Base-by-base conservation (phyloP, 1,139 yeast species). In the Candida sp. region DNA sequence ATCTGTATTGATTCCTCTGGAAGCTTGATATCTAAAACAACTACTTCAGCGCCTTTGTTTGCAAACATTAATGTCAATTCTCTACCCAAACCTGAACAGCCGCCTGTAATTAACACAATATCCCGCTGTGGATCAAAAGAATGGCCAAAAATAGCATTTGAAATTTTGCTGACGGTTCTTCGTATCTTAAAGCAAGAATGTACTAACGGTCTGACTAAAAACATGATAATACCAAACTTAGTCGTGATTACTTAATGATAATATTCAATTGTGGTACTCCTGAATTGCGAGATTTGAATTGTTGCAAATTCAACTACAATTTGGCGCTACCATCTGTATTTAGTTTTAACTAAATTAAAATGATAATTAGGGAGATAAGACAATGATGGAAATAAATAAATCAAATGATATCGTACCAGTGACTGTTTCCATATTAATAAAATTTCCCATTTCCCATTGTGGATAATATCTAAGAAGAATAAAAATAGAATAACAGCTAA, bases 31-130 rank as follows among this genome's bases (percentile, higher is more conserved):
- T 91, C 97, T 35, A 88, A 65, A 0, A 84, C 84, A 1, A 87
- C 77, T 0, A 87, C 84, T 25, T 58, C 71, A 1, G 76, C 75
- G 5, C 63, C 62, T 6, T 71, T 68, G 8, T 54, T 56, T 4
- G 63, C 61, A 43, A 88, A 73, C 34, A 58, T 57, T 15, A 52
- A 49, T 0, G 76, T 87, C n/a, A 90, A 51, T 45, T 81, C 86
- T 38, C 64, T 64, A 0, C 97, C 97, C 22, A 91, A 68, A 0
- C 97, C 97, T 0, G 79, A 66, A 2, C 78, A 58, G 0, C 97
- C 97, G 1, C 97, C 97, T 0, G 97, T 90, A 22, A 91, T 68
- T n/a, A 89, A 61, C 0, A 83, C 84, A 9, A 85, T 66, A 53
- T 87, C 89, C 22, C 66, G 61, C 42, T 51, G 53, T 0, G 79